phyloP scores from a whole-genome alignment of 1,284 basidiomycete species.

The Sporisorium exsertum region DNA sequence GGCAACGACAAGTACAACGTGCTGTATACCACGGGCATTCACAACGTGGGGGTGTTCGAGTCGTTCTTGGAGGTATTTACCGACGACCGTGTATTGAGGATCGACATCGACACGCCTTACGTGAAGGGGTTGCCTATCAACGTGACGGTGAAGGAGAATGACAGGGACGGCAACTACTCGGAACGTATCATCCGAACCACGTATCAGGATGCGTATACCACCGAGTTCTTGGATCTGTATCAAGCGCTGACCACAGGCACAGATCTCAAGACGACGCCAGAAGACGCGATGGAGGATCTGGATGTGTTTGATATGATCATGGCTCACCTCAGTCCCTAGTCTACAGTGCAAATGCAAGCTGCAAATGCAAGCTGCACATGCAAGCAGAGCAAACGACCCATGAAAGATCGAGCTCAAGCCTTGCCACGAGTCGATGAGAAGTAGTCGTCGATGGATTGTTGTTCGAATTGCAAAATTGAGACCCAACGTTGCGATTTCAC shows the following conservation, averaged over 20 bases:
- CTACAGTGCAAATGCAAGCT: neutral
- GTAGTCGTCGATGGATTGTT: too few species aligned
- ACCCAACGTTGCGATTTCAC: conserved; percentile 14
- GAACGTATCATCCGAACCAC: conserved; percentile 67
- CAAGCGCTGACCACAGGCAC: conserved; percentile 49
- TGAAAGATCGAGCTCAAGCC: too few species aligned
- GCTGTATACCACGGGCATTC: conserved; percentile 55
- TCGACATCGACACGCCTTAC: conserved; percentile 69
- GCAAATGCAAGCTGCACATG: too few species aligned
- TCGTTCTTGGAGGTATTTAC: conserved; percentile 71
- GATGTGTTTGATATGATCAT: conserved; percentile 69
- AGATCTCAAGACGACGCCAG: conserved; percentile 41
- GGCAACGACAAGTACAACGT: conserved; percentile 38
- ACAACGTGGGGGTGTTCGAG: conserved; percentile 70
- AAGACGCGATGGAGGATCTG: conserved; percentile 65
- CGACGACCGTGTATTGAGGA: conserved; percentile 69
- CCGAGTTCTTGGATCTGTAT: conserved; percentile 68
- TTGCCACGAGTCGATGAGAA: too few species aligned
- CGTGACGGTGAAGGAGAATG: conserved; percentile 65
- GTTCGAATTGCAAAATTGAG: too few species aligned
- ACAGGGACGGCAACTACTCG: conserved; percentile 60
- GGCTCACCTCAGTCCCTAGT: conserved; percentile 24
- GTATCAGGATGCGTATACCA: conserved; percentile 70
- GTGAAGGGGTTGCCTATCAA: conserved; percentile 71
- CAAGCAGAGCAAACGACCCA: too few species aligned